These are phyloP conservation scores for Mycena filopes DNA, from an alignment of 768 basidiomycete genomes.

Conservation along the genomic window DNA sequence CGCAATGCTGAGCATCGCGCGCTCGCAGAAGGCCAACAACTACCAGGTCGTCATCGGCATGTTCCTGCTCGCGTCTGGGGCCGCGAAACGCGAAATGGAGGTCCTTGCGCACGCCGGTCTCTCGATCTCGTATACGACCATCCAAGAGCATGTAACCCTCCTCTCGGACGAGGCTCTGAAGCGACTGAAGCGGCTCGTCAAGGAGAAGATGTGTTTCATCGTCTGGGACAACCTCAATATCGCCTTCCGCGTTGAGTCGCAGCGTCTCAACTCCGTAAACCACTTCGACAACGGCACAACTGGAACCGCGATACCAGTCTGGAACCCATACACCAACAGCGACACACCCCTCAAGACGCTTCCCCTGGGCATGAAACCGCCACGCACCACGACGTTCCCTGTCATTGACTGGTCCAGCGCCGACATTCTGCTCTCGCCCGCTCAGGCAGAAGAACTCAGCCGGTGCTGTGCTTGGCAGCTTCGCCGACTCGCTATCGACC, in stretches of 20 bases:
- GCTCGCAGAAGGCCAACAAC: conserved; percentile 31
- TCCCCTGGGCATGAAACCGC: conserved; percentile 2
- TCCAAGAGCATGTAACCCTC: conserved; percentile 12
- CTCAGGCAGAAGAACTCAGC: not conserved
- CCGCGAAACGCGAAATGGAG: conserved; percentile 27
- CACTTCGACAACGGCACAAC: conserved; percentile 45
- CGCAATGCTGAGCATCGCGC: conserved; percentile 25
- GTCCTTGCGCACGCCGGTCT: conserved; percentile 33
- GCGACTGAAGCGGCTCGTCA: conserved; percentile 34
- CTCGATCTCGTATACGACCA: conserved; percentile 10
- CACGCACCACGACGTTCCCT: conserved; percentile 11
- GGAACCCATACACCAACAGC: conserved; percentile 14
- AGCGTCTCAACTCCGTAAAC: conserved; percentile 37
- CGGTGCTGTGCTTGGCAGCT: conserved; percentile 17
- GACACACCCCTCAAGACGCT: conserved; percentile 25
- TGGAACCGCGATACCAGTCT: conserved; percentile 36
- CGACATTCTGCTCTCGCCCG: conserved; percentile 2
- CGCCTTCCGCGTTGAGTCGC: conserved; percentile 37
- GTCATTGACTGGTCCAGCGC: conserved; percentile 1
- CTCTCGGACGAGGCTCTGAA: conserved; percentile 6
- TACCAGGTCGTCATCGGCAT: conserved; percentile 29
- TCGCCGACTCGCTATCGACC: conserved; percentile 12
- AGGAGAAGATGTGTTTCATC: conserved; percentile 30
- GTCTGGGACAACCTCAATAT: conserved; percentile 47
- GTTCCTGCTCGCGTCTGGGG: conserved; percentile 29